Evolutionary conservation across 352 stramenopile genomes (phyloP).

Genomic region (Thraustochytrium sp.): DNA sequence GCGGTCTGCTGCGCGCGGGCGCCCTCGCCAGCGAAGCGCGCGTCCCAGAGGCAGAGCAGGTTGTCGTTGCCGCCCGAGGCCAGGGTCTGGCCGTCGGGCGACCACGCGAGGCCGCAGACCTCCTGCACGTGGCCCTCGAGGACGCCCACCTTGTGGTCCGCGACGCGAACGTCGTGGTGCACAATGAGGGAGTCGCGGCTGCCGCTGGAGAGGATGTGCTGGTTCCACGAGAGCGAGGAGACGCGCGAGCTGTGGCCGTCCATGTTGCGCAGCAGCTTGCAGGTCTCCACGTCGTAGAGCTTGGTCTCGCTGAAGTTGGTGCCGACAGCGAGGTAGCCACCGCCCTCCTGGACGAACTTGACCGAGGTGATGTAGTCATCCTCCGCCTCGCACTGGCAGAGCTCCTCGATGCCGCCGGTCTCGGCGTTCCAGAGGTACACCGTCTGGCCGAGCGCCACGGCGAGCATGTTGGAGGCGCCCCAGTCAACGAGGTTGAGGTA

Average conservation of each 20-base stretch:
- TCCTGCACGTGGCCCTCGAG: slow-evolving; percentile 91
- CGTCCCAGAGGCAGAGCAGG: slow-evolving; percentile 88
- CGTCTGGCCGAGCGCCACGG: slow-evolving; percentile 89
- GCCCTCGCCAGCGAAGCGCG: slow-evolving; percentile 25
- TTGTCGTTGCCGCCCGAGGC: slow-evolving; percentile 98
- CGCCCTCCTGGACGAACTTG: slow-evolving; percentile 82
- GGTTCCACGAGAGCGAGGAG: slow-evolving; percentile 92
- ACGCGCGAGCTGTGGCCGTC: slow-evolving; percentile 82
- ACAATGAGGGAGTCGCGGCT: slow-evolving; percentile 89
- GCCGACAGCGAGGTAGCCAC: slow-evolving; percentile 84
- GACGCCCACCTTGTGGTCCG: slow-evolving; percentile 77
- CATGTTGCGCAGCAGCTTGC: slow-evolving; percentile 85
- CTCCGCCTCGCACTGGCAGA: slow-evolving; percentile 73
- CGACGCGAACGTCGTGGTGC: slow-evolving; percentile 80
- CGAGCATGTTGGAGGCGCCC: slow-evolving; percentile 90
- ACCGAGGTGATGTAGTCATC: slow-evolving; percentile 94
- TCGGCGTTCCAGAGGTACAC: slow-evolving; percentile 98
- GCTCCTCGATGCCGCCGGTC: slow-evolving; percentile 88
- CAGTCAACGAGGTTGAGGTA: slow-evolving; percentile 98
- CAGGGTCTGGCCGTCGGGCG: slow-evolving; percentile 85
- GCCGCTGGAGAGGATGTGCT: slow-evolving; percentile 80
- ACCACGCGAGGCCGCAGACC: slow-evolving; percentile 95
- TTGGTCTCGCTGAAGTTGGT: slow-evolving; percentile 87
- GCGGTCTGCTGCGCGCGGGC: slow-evolving; percentile 6
- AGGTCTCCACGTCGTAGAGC: slow-evolving; percentile 89